Percentiles rank a stretch among this genome's conserved stretches.
phyloP scores from a whole-genome alignment of 2,329 filamentous ascomycete genomes.

The Alternaria sp. region DNA sequence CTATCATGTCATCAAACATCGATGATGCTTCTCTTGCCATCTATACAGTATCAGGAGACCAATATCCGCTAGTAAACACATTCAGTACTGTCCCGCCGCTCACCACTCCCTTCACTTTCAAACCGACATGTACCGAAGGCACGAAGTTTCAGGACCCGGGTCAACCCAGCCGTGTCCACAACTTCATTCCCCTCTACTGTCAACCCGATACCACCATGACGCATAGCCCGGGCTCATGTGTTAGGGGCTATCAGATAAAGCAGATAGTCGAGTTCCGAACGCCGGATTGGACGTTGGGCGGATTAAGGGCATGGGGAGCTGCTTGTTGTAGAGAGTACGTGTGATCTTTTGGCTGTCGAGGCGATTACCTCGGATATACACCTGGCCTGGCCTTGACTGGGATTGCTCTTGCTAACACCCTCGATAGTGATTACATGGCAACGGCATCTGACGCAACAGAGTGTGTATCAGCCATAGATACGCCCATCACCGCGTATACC shows the following conservation, averaged over 20 bases:
- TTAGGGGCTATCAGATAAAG: neutral
- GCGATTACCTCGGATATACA: neutral
- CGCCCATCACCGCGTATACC: neutral
- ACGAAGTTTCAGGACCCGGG: neutral
- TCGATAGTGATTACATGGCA: neutral
- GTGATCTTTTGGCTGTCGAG: neutral
- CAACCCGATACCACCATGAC: neutral
- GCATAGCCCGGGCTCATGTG: neutral
- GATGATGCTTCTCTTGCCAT: neutral
- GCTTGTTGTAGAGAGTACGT: neutral
- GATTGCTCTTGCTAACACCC: neutral
- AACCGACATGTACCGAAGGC: neutral
- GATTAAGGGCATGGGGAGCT: neutral
- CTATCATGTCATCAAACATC: neutral
- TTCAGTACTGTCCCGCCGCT: neutral
- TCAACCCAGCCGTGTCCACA: neutral
- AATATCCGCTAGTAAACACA: neutral
- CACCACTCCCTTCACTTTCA: neutral
- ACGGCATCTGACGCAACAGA: neutral
- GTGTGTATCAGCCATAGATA: neutral
- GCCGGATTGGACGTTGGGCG: neutral
- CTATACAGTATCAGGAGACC: neutral
- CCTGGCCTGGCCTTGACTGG: neutral
- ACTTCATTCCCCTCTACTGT: neutral
- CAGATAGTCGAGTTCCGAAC: neutral